phyloP scores from a whole-genome alignment of 306 rosid genomes.

The Cicer cuneatum region DNA sequence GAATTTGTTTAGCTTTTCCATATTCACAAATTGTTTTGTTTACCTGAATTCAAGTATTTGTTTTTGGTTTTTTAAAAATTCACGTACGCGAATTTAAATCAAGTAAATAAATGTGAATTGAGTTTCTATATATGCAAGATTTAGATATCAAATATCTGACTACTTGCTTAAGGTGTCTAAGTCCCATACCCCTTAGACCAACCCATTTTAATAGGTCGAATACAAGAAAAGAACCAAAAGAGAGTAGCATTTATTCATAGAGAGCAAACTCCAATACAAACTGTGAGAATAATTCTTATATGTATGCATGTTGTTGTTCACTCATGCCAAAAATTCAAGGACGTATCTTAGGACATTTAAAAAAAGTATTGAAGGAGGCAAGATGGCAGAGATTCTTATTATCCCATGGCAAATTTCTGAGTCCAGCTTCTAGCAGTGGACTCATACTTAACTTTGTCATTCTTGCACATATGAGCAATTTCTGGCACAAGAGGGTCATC shows the following conservation, averaged over 20 bases:
- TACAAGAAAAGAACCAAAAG: conserved; percentile 37
- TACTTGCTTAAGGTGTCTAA: no score
- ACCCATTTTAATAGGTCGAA: neutral
- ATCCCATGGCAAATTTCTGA: conserved; percentile 88
- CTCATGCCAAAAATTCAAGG: conserved; percentile 39
- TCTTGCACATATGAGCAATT: conserved; percentile 90
- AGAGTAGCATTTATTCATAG: conserved; percentile 44
- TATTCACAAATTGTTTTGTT: no score
- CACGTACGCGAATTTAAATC: no score
- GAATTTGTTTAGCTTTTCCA: no score
- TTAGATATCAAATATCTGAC: no score
- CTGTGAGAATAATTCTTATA: conserved; percentile 48
- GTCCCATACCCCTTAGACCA: no score
- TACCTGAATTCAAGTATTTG: no score
- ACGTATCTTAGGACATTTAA: conserved; percentile 32
- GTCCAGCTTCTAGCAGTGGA: conserved; percentile 93
- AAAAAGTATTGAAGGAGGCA: conserved; percentile 21
- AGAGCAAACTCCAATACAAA: conserved; percentile 48
- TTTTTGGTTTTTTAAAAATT: no score
- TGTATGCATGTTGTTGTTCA: conserved; percentile 34
- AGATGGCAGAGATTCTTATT: conserved; percentile 21
- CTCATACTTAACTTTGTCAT: conserved; percentile 75
- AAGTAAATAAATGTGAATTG: no score
- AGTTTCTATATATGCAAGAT: no score
- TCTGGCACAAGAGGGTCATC: conserved; percentile 96